Percentiles rank a stretch among this genome's conserved stretches.
phyloP scores from a whole-genome alignment of 2,329 filamentous ascomycete genomes.

The Fusarium siculi region DNA sequence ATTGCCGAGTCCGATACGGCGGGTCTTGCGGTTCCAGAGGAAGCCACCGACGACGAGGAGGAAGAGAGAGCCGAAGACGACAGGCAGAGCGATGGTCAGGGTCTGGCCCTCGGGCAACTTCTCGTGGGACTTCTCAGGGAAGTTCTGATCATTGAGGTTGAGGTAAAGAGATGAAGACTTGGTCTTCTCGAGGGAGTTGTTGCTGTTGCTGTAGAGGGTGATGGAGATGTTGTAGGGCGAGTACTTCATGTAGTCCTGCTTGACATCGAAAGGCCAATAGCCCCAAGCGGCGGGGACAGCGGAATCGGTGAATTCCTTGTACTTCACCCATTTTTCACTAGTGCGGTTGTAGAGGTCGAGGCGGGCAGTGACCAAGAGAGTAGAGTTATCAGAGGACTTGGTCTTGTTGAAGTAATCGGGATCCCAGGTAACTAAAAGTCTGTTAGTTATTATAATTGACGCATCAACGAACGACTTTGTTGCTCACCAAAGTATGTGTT shows the following conservation, averaged over 20 bases:
- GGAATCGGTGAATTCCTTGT: slow-evolving; percentile 50
- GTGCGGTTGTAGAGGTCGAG: slow-evolving; percentile 55
- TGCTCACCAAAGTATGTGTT: slow-evolving; percentile 63
- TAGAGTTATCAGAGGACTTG: slow-evolving; percentile 51
- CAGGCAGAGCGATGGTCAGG: slow-evolving; percentile 64
- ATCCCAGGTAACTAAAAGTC: slow-evolving; percentile 65
- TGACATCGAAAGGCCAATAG: slow-evolving; percentile 60
- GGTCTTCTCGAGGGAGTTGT: slow-evolving; percentile 48
- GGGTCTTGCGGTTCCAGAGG: slow-evolving; percentile 65
- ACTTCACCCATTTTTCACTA: slow-evolving; percentile 48
- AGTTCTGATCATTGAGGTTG: slow-evolving; percentile 47
- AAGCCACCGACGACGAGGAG: slow-evolving; percentile 64
- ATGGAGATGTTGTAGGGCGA: slow-evolving; percentile 60
- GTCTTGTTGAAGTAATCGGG: slow-evolving; percentile 59
- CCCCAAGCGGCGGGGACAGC: slow-evolving; percentile 56
- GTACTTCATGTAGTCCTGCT: slow-evolving; percentile 49
- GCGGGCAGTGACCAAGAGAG: slow-evolving; percentile 49
- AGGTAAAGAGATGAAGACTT: slow-evolving; percentile 58
- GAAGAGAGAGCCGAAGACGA: slow-evolving; percentile 58
- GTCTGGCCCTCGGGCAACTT: slow-evolving; percentile 51
- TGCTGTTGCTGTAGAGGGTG: slow-evolving; percentile 53
- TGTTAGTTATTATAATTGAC: not conserved
- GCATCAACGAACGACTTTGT: not conserved
- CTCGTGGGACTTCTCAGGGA: slow-evolving; percentile 51
- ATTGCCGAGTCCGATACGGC: slow-evolving; percentile 62